Evolutionary conservation across 768 basidiomycete genomes (phyloP).

Genomic region (Suillus bovinus): DNA sequence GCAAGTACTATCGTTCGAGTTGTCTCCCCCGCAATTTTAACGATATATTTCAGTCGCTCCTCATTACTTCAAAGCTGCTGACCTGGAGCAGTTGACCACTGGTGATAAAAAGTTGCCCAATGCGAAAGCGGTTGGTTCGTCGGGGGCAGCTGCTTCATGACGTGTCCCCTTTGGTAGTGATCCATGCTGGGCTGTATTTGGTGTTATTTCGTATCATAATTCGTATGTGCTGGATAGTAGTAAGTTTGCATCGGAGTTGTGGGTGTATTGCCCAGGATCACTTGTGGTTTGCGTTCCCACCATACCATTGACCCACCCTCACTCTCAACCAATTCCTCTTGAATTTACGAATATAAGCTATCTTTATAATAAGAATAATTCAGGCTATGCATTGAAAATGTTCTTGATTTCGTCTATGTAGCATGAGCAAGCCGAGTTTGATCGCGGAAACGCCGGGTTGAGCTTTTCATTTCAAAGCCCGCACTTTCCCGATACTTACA

Average conservation of each 20-base stretch:
- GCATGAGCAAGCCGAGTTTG: not conserved
- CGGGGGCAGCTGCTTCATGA: slow-evolving; percentile 17
- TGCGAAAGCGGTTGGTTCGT: slow-evolving; percentile 55
- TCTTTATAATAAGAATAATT: not conserved
- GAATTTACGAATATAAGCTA: not conserved
- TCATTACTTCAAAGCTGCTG: slow-evolving; percentile 91
- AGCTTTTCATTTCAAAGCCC: slow-evolving; percentile 8
- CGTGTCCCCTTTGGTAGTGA: not conserved
- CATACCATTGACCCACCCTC: not conserved
- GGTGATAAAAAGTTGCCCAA: slow-evolving; percentile 97
- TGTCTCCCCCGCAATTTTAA: slow-evolving; percentile 2
- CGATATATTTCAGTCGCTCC: slow-evolving; percentile 69
- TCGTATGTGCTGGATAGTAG: not conserved
- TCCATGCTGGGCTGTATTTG: not conserved
- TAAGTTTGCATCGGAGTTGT: not conserved
- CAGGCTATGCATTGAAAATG: not conserved
- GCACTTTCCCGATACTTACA: slow-evolving; percentile 5
- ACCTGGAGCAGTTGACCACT: slow-evolving; percentile 74
- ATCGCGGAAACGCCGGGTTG: slow-evolving; percentile 5
- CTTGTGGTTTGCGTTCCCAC: not conserved
- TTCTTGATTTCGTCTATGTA: not conserved
- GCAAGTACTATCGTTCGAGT: slow-evolving; percentile 37
- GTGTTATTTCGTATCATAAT: not conserved
- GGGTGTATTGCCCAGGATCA: not conserved
- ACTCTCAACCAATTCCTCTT: not conserved